phyloP scores from a whole-genome alignment of 331 rosid species.

The Malus hybrid region DNA sequence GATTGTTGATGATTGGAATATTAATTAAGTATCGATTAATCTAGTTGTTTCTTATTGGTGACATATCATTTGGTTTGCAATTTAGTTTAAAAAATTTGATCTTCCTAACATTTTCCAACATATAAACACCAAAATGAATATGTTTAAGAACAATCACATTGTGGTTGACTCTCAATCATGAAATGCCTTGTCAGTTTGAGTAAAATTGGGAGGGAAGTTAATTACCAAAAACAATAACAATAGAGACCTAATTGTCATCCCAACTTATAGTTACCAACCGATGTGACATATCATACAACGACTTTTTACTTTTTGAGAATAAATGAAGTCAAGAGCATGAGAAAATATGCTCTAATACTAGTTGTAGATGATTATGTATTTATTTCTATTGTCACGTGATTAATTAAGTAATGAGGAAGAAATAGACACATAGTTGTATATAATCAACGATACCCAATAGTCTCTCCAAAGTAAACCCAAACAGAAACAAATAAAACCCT shows the following conservation, averaged over 20 bases:
- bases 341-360: not conserved
- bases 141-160: conserved; percentile 7
- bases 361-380: not conserved
- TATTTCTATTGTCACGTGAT: no score
- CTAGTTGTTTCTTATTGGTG: no score
- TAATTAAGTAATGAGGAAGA: no score
- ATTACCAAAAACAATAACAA: not conserved
- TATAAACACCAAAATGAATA: conserved; percentile 21
- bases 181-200: not conserved
- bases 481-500: no score
- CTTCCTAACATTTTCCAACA: no score
- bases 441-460: no score
- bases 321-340: not conserved
- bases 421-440: not conserved
- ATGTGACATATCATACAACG: not conserved
- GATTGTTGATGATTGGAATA: no score
- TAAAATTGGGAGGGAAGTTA: not conserved
- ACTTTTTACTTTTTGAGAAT: not conserved
- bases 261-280: not conserved
- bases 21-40: no score
- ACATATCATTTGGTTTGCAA: no score
- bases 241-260: not conserved
- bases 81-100: no score
- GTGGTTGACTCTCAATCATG: conserved; percentile 12
- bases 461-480: not conserved